Evolutionary conservation across 768 basidiomycete genomes (phyloP).

Genomic region (Lyophyllum decastes): DNA sequence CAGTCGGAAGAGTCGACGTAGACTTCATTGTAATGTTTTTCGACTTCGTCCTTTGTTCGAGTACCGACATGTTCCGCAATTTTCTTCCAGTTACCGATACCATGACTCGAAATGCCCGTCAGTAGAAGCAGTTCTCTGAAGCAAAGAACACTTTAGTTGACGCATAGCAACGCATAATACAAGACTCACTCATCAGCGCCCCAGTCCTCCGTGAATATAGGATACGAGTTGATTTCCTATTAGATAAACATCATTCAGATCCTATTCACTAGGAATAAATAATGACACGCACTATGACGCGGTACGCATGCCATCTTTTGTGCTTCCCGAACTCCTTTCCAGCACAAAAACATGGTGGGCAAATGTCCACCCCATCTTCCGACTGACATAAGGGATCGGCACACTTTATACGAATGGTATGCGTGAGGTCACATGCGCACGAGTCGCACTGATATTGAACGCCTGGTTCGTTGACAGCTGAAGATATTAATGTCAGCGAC

Average conservation of each 20-base stretch:
- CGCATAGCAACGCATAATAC: background rate
- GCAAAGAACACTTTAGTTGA: conserved; percentile 1
- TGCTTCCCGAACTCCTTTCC: conserved; percentile 90
- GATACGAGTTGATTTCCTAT: conserved; percentile 94
- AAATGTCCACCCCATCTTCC: conserved; percentile 87
- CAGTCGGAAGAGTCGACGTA: conserved; percentile 80
- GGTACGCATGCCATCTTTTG: conserved; percentile 85
- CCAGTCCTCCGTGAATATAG: conserved; percentile 95
- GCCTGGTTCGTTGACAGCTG: conserved; percentile 81
- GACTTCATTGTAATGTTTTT: conserved; percentile 80
- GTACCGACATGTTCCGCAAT: conserved; percentile 95
- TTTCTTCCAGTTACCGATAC: conserved; percentile 96
- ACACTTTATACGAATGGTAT: conserved; percentile 96
- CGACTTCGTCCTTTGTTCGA: conserved; percentile 90
- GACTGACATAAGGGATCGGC: conserved; percentile 71
- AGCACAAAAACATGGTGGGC: conserved; percentile 88
- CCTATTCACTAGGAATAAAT: background rate
- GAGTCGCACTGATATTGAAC: conserved; percentile 83
- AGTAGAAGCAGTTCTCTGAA: conserved; percentile 84
- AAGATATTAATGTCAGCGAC: conserved; percentile 5
- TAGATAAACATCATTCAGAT: background rate
- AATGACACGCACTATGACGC: conserved; percentile 71
- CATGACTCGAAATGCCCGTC: conserved; percentile 84
- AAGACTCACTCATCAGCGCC: conserved; percentile 89
- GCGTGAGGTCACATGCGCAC: conserved; percentile 87